Evolutionary conservation across 768 basidiomycete genomes (phyloP).

Genomic region (Trametes cingulata): DNA sequence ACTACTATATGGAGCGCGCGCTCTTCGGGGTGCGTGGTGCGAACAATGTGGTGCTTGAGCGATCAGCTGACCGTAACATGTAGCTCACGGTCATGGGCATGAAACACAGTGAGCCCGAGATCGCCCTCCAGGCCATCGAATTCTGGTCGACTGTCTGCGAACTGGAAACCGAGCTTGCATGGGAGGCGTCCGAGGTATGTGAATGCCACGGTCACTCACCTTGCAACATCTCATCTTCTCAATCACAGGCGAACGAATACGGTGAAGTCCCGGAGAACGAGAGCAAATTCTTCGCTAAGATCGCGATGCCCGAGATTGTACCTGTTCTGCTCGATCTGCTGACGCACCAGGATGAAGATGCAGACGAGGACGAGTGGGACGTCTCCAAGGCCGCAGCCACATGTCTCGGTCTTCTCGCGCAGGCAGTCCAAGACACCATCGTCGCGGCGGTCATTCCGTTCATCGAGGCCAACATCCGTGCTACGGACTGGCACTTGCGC

Average conservation of each 20-base stretch:
- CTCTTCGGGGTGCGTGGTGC: conserved; percentile 81
- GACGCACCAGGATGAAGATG: conserved; percentile 93
- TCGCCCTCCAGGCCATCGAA: conserved; percentile 95
- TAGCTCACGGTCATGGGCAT: conserved; percentile 97
- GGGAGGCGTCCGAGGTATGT: conserved; percentile 87
- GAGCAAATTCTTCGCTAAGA: conserved; percentile 90
- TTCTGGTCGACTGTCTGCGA: conserved; percentile 99
- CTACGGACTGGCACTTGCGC: conserved; percentile 90
- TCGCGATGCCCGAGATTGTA: conserved; percentile 91
- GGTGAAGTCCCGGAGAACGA: conserved; percentile 85
- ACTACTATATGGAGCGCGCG: conserved; percentile 98
- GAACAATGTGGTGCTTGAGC: neutral
- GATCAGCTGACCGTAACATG: conserved; percentile 14
- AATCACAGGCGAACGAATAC: conserved; percentile 77
- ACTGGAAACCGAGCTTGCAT: conserved; percentile 89
- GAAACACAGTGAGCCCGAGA: conserved; percentile 88
- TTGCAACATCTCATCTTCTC: neutral
- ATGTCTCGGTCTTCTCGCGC: conserved; percentile 84
- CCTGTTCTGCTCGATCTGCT: conserved; percentile 89
- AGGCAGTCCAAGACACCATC: conserved; percentile 87
- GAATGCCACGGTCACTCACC: neutral
- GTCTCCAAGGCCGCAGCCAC: conserved; percentile 96
- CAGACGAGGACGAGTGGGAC: conserved; percentile 99
- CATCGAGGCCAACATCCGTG: conserved; percentile 94
- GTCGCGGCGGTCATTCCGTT: conserved; percentile 95